These are phyloP conservation scores for Pseudogymnoascus pannorum DNA, from an alignment of 2,329 filamentous ascomycete species.

Conservation along the genomic window DNA sequence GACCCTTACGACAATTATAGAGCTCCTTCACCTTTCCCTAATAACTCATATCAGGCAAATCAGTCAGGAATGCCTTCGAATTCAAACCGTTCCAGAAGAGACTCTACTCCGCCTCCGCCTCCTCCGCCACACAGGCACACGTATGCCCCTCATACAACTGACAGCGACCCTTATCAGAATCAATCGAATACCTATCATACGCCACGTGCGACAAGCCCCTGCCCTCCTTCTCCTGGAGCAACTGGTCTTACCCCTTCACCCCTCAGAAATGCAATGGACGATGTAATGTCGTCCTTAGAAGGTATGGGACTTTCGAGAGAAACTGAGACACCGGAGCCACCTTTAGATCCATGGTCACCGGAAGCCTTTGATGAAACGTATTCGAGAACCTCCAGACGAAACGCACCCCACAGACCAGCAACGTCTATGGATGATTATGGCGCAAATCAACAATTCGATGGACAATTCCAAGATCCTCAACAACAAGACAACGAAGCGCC, in stretches of 20 bases:
- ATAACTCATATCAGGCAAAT: constrained; percentile 20
- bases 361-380: constrained; percentile 63
- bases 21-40: constrained; percentile 27
- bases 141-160: constrained; percentile 24
- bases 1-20: constrained; percentile 29
- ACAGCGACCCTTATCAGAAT: constrained; percentile 32
- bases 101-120: constrained; percentile 68
- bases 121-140: constrained; percentile 75
- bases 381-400: constrained; percentile 23
- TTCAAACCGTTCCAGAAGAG: constrained; percentile 37
- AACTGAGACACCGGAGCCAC: constrained; percentile 47
- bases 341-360: constrained; percentile 77
- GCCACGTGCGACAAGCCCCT: constrained; percentile 53
- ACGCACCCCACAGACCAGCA: constrained; percentile 47
- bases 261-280: constrained; percentile 90
- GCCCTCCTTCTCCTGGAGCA: constrained; percentile 58
- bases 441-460: constrained; percentile 35
- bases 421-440: constrained; percentile 66
- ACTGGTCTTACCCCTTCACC: constrained; percentile 80
- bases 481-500: constrained; percentile 60
- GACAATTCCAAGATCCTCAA: constrained; percentile 23
- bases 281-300: constrained; percentile 90
- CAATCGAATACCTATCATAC: constrained; percentile 41
- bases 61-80: constrained; percentile 23
- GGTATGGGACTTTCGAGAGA: constrained; percentile 65